A percentile compares a stretch with the other conserved stretches of the same genome.
Conservation (phyloP, 1,139 yeast species). For the Geotrichum aggregatum region DNA sequence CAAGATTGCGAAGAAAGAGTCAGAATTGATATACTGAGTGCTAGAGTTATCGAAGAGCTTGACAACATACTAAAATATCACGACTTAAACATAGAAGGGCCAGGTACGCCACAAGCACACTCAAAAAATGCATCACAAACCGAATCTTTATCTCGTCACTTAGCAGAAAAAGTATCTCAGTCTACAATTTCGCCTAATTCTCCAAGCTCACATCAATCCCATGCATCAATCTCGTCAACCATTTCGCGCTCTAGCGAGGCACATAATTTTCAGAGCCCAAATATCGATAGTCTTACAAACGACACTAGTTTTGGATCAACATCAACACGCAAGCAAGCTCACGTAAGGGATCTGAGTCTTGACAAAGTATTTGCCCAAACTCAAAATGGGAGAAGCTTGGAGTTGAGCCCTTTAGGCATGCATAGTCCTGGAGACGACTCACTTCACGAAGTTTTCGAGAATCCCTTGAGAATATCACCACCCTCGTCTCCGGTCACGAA, state of each 20-base stretch:
- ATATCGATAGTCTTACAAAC: slow-evolving; percentile 5
- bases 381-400: no score
- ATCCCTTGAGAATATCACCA: neutral
- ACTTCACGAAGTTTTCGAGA: neutral
- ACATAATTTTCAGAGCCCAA: slow-evolving; percentile 2
- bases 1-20: slow-evolving; percentile 31
- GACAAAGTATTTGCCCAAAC: neutral
- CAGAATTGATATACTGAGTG: slow-evolving; percentile 70
- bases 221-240: slow-evolving; percentile 1
- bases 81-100: neutral
- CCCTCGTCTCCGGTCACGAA: neutral
- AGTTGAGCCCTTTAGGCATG: no score
- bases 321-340: neutral
- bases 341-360: neutral
- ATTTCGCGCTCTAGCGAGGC: slow-evolving; percentile 4
- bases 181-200: neutral
- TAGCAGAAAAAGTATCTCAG: neutral
- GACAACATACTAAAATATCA: slow-evolving; percentile 34
- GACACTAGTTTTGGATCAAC: slow-evolving; percentile 12
- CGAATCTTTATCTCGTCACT: neutral
- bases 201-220: neutral
- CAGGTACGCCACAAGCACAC: neutral
- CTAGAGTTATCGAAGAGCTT: slow-evolving; percentile 73
- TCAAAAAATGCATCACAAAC: neutral
- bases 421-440: no score